These are phyloP conservation scores for Pyricularia pennisetigena DNA, from an alignment of 2,329 filamentous ascomycete species.

Conservation along the genomic window DNA sequence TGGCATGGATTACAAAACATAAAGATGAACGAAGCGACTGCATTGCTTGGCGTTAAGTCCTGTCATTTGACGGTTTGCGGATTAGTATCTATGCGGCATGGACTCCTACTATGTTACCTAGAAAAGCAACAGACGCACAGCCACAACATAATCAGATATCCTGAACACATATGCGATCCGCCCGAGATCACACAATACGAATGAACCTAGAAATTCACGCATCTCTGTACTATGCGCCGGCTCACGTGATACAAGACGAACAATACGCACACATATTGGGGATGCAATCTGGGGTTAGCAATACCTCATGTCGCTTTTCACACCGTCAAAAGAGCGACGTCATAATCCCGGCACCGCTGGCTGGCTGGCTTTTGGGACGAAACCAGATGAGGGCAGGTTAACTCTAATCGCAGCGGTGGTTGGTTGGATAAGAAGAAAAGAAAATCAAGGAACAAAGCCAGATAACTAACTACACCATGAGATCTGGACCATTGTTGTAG, in stretches of 20 bases:
- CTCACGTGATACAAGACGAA: too few species aligned
- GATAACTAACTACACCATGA: neutral
- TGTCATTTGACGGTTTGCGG: neutral
- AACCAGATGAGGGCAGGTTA: neutral
- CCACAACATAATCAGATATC: neutral
- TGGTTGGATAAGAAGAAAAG: neutral
- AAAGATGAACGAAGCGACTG: neutral
- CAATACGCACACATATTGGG: neutral
- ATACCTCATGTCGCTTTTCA: neutral
- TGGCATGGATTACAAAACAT: neutral
- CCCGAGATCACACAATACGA: neutral
- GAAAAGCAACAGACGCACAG: neutral
- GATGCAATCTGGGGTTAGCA: neutral
- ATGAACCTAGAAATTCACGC: neutral
- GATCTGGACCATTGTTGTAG: neutral
- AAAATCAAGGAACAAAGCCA: too few species aligned
- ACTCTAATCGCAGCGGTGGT: neutral
- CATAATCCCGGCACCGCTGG: neutral
- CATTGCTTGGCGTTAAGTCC: neutral
- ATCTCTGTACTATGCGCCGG: neutral
- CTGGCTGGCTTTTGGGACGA: neutral
- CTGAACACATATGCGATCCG: neutral
- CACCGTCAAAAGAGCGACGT: neutral
- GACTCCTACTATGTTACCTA: neutral
- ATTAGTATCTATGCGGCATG: neutral